Conservation (phyloP, 1,284 basidiomycete genomes). For the Exobasidium rhododendri region DNA sequence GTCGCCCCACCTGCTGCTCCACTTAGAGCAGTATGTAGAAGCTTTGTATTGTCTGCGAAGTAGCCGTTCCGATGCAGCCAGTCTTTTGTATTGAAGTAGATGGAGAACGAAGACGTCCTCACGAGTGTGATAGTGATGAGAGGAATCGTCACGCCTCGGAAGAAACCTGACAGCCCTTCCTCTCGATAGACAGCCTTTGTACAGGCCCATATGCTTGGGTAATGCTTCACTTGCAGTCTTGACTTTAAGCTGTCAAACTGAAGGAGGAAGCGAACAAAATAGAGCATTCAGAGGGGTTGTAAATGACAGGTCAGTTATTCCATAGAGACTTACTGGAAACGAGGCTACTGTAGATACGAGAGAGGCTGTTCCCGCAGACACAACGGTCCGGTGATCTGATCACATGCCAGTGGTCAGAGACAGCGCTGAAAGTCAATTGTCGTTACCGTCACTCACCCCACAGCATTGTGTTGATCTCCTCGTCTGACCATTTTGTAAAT, state of each 20-base stretch:
- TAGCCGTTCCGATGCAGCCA: constrained; percentile 60
- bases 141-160: constrained; percentile 82
- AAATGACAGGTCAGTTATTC: not conserved
- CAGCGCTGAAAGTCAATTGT: not conserved
- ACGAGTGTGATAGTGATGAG: constrained; percentile 95
- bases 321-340: constrained; percentile 44
- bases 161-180: constrained; percentile 88
- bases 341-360: constrained; percentile 49
- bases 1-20: constrained; percentile 65
- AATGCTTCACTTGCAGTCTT: constrained; percentile 50
- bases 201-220: constrained; percentile 50
- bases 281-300: not conserved
- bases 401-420: constrained; percentile 3
- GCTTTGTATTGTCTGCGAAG: constrained; percentile 17
- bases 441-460: constrained; percentile 14
- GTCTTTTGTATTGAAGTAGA: constrained; percentile 85
- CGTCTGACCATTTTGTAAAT: constrained; percentile 16
- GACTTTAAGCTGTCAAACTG: constrained; percentile 50
- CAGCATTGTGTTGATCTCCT: constrained; percentile 33
- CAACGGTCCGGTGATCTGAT: constrained; percentile 42
- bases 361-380: constrained; percentile 50
- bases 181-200: constrained; percentile 64
- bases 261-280: too few relatives aligned
- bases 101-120: constrained; percentile 85
- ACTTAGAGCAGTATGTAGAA: constrained; percentile 36